A percentile compares a stretch with the other conserved stretches of the same genome.
These are phyloP conservation scores for Neurospora sp. DNA, from an alignment of 495 filamentous ascomycete genomes.

Conservation along the genomic window DNA sequence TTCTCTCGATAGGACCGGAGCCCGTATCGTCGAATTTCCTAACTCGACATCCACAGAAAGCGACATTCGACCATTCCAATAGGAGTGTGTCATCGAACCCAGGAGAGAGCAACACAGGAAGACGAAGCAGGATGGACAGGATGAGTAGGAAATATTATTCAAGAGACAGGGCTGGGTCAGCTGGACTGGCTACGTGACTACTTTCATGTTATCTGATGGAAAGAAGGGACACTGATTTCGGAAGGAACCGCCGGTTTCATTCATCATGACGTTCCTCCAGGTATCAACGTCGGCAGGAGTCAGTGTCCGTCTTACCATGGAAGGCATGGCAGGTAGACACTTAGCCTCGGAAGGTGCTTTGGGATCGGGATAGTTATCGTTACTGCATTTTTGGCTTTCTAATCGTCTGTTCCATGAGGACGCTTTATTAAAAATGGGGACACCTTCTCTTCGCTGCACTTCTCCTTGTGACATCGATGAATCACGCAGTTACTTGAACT, in stretches of 20 bases:
- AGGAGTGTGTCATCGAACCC: not conserved
- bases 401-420: not conserved
- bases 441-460: not conserved
- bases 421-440: not conserved
- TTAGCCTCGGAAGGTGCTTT: not conserved
- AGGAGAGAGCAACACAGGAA: not conserved
- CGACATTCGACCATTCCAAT: not conserved
- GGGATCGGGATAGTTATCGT: not conserved
- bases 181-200: not conserved
- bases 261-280: not conserved
- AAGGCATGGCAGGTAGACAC: not conserved
- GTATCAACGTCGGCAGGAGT: not conserved
- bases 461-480: not conserved
- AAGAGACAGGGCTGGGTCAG: not conserved
- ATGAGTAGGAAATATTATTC: not conserved
- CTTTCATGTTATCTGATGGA: not conserved
- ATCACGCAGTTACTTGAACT: not conserved
- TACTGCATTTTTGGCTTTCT: not conserved
- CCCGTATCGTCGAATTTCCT: not conserved
- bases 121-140: not conserved
- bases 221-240: not conserved
- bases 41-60: not conserved
- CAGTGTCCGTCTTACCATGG: not conserved
- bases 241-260: not conserved
- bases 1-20: not conserved